Conservation (phyloP, 441 rosid genomes). For the Erodium trifolium region DNA sequence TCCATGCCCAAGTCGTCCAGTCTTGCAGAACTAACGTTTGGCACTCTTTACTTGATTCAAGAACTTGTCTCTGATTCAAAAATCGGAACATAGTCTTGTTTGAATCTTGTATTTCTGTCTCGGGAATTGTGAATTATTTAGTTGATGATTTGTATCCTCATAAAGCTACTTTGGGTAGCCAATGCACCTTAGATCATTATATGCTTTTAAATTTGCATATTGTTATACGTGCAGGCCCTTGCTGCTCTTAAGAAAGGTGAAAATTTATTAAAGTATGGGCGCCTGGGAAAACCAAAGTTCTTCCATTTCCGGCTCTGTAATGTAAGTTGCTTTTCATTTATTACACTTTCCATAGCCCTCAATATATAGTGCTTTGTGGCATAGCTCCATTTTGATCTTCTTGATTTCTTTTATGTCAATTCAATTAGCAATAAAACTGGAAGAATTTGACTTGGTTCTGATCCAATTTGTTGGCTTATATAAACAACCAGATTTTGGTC, state of each 20-base stretch:
- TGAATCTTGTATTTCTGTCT: too few species aligned
- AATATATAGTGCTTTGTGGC: not conserved
- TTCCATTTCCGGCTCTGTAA: constrained; percentile 51
- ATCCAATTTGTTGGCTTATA: not conserved
- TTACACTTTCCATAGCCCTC: not conserved
- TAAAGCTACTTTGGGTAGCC: too few species aligned
- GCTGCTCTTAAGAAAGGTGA: constrained; percentile 54
- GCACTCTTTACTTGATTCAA: not conserved
- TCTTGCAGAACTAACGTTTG: not conserved
- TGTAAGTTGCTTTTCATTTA: constrained; percentile 7
- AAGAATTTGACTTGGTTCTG: not conserved
- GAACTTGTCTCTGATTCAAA: constrained; percentile 1
- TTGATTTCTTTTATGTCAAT: not conserved
- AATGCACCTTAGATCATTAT: not conserved
- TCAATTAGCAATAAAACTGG: not conserved
- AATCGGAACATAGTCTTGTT: not conserved
- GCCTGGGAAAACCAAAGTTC: constrained; percentile 58
- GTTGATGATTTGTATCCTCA: not conserved
- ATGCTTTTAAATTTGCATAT: not conserved
- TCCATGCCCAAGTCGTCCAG: not conserved
- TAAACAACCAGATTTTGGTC: not conserved
- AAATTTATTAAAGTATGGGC: constrained; percentile 51
- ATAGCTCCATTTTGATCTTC: not conserved
- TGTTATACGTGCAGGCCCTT: constrained; percentile 33
- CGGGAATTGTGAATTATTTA: not conserved